These are phyloP conservation scores for Pholiota microspora DNA, from an alignment of 768 basidiomycete genomes.

Conservation along the genomic window DNA sequence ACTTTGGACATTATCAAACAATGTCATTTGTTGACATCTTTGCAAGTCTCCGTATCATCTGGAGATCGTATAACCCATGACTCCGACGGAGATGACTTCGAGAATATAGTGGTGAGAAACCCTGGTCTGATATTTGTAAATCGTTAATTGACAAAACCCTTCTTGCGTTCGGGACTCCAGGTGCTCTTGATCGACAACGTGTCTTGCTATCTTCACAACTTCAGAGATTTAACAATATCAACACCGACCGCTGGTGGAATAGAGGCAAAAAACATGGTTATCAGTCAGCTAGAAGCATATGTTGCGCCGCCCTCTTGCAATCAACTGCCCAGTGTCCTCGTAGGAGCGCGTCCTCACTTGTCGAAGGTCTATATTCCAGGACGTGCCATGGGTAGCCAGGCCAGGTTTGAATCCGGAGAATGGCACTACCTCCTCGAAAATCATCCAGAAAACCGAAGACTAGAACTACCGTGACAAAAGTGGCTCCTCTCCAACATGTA, in stretches of 20 bases:
- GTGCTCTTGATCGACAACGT: neutral
- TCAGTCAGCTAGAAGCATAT: neutral
- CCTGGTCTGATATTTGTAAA: too few species aligned
- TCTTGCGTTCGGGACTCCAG: neutral
- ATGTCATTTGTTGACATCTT: neutral
- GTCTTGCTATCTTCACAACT: neutral
- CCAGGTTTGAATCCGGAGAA: slow-evolving; percentile 1
- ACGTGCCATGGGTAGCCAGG: neutral
- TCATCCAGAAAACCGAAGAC: neutral
- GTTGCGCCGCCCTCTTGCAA: slow-evolving; percentile 2
- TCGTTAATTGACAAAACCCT: too few species aligned
- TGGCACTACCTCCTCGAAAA: neutral
- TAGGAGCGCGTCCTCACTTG: neutral
- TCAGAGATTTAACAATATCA: neutral
- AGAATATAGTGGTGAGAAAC: slow-evolving; percentile 1
- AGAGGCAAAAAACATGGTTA: neutral
- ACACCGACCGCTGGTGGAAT: too few species aligned
- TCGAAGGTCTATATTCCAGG: neutral
- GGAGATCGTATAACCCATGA: too few species aligned
- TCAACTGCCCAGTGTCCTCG: neutral
- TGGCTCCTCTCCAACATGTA: too few species aligned
- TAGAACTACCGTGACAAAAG: neutral
- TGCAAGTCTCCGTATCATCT: neutral
- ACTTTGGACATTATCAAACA: neutral
- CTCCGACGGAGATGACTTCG: neutral